Evolutionary conservation across 805 yeast genomes (phyloP).

Genomic region (Saccharomycopsis guyanensis): DNA sequence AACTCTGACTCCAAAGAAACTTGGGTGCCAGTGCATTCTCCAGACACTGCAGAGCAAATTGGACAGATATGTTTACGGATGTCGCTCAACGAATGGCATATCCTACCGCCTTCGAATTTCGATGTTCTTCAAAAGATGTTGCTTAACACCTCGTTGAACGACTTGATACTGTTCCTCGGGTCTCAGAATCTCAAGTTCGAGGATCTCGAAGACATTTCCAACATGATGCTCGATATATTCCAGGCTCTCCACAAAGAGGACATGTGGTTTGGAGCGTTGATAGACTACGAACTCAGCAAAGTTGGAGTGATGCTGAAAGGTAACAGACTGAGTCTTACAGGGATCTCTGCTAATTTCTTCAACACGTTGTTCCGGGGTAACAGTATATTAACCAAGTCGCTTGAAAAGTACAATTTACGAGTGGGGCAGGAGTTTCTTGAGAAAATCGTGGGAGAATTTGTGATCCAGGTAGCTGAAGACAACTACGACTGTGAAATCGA

Average conservation of each 20-base stretch:
- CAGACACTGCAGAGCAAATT: conserved; percentile 32
- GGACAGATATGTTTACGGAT: conserved; percentile 54
- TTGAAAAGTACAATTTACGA: conserved; percentile 69
- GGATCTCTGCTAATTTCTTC: conserved; percentile 34
- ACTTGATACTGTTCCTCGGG: conserved; percentile 43
- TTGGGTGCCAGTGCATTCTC: conserved; percentile 34
- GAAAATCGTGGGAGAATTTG: conserved; percentile 62
- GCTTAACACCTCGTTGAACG: conserved; percentile 41
- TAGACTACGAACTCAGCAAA: conserved; percentile 55
- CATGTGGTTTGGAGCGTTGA: conserved; percentile 64
- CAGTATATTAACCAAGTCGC: conserved; percentile 69
- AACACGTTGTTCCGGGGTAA: conserved; percentile 78
- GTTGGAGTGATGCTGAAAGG: conserved; percentile 21
- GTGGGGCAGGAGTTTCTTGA: conserved; percentile 76
- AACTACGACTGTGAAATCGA: conserved; percentile 71
- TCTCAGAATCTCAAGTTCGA: conserved; percentile 26
- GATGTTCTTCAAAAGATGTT: conserved; percentile 57
- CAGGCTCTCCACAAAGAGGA: conserved; percentile 62
- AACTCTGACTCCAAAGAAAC: conserved; percentile 24
- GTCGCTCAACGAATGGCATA: conserved; percentile 43
- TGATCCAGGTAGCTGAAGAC: conserved; percentile 44
- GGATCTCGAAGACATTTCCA: conserved; percentile 47
- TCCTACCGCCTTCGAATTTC: conserved; percentile 55
- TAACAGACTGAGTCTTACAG: not conserved
- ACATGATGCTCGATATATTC: conserved; percentile 62